A percentile compares a stretch with the other conserved stretches of the same genome.
phyloP scores from a whole-genome alignment of 192 early-diverging fungal genomes.

The Entomortierella beljakovae region DNA sequence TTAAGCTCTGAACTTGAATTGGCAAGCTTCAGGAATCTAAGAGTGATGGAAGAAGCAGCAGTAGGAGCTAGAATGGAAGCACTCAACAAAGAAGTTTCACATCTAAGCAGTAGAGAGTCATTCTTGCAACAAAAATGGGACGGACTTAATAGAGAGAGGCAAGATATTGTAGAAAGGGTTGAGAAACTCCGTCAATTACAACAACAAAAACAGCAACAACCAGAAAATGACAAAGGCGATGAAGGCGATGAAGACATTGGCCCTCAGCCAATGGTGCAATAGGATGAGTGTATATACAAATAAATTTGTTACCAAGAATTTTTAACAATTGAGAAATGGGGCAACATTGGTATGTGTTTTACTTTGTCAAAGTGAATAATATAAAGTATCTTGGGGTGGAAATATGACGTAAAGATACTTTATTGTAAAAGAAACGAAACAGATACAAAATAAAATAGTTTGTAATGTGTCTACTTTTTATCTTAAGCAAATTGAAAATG shows the following conservation, averaged over 20 bases:
- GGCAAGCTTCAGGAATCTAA: constrained; percentile 68
- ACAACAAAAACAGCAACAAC: constrained; percentile 10
- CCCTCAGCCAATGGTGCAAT: constrained; percentile 1
- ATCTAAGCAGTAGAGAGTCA: constrained; percentile 52
- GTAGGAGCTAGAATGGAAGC: constrained; percentile 67
- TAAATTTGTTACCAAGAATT: background rate
- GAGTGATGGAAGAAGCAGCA: constrained; percentile 67
- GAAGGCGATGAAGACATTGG: constrained; percentile 1
- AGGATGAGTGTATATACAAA: background rate
- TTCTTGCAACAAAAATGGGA: constrained; percentile 55
- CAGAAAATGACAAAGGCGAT: background rate
- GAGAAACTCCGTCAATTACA: constrained; percentile 55
- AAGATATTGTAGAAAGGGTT: constrained; percentile 60
- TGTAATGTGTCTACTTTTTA: too few species aligned
- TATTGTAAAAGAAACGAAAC: too few species aligned
- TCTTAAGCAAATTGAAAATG: too few species aligned
- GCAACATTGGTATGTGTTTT: too few species aligned
- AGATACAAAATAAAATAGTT: too few species aligned
- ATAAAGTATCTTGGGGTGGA: too few species aligned
- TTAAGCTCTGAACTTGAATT: constrained; percentile 69
- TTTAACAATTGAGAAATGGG: too few species aligned
- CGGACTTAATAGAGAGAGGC: constrained; percentile 41
- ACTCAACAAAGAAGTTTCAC: constrained; percentile 57
- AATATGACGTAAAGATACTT: too few species aligned
- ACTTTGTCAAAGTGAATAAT: too few species aligned